Evolutionary conservation across 352 stramenopile genomes (phyloP).

Genomic region (Thalassiosira livingstoniorum): DNA sequence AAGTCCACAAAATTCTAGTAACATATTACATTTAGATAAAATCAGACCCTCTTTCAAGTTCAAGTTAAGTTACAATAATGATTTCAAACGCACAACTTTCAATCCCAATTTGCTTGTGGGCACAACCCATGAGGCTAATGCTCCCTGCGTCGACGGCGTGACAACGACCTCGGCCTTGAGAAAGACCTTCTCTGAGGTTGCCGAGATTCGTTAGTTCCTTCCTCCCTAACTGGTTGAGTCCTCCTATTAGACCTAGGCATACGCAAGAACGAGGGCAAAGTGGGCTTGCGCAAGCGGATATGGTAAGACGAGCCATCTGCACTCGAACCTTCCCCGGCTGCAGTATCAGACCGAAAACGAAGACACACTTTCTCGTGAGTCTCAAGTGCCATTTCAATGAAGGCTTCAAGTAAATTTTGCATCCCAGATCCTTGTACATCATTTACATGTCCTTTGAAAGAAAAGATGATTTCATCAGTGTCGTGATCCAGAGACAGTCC

Average conservation of each 20-base stretch:
- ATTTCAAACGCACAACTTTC: no score
- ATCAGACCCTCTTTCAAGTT: no score
- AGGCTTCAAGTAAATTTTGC: neutral
- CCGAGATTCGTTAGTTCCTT: neutral
- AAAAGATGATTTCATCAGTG: constrained; percentile 3
- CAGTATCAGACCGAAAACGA: neutral
- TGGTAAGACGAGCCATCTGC: neutral
- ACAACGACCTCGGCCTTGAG: neutral
- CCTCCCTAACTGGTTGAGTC: neutral
- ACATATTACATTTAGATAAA: no score
- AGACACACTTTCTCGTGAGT: neutral
- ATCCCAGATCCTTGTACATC: neutral
- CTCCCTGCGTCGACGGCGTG: neutral
- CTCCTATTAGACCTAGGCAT: constrained; percentile 7
- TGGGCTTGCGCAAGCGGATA: neutral
- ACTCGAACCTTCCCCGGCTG: neutral
- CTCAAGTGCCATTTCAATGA: constrained; percentile 1
- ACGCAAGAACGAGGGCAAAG: neutral
- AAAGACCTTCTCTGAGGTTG: neutral
- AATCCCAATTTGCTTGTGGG: no score
- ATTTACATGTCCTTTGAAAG: constrained; percentile 1
- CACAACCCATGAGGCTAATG: no score
- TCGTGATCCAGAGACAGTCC: neutral
- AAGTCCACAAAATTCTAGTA: no score
- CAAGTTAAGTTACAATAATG: no score